Evolutionary conservation across 75 land plant species (phyloP).

Genomic region (Chamaecyparis obtusa): DNA sequence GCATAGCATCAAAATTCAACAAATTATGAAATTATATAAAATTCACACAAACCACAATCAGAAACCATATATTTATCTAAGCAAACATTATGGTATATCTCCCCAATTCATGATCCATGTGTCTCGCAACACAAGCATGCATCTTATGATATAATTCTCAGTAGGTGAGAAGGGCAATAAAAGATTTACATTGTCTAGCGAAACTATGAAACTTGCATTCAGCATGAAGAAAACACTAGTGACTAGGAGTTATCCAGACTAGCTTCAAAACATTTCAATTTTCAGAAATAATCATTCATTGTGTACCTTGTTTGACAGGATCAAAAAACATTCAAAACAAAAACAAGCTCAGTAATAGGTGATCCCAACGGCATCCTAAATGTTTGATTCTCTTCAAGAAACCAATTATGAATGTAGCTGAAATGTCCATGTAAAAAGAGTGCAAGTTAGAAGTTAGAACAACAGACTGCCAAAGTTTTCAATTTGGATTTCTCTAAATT

Average conservation of each 20-base stretch:
- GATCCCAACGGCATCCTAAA: background rate
- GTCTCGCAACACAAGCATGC: background rate
- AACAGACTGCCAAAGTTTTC: background rate
- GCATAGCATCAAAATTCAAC: conserved; percentile 11
- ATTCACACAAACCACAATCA: background rate
- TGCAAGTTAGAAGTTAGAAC: background rate
- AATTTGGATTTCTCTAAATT: background rate
- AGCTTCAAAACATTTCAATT: background rate
- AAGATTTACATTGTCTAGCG: background rate
- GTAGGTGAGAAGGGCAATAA: background rate
- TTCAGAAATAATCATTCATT: background rate
- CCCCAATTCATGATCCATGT: background rate
- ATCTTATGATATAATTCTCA: background rate
- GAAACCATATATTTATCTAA: background rate
- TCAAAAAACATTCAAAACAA: background rate
- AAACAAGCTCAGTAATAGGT: background rate
- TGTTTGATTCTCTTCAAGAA: background rate
- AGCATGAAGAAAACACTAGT: background rate
- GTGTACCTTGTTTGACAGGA: background rate
- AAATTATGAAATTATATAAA: background rate
- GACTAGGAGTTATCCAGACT: background rate
- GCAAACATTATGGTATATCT: background rate
- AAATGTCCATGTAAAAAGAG: background rate
- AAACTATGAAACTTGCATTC: background rate
- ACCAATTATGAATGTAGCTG: background rate